Evolutionary conservation across 1,284 basidiomycete genomes (phyloP), one percentile per base, ranked within the genome.

Genomic region (Wolfiporia cocos): DNA sequence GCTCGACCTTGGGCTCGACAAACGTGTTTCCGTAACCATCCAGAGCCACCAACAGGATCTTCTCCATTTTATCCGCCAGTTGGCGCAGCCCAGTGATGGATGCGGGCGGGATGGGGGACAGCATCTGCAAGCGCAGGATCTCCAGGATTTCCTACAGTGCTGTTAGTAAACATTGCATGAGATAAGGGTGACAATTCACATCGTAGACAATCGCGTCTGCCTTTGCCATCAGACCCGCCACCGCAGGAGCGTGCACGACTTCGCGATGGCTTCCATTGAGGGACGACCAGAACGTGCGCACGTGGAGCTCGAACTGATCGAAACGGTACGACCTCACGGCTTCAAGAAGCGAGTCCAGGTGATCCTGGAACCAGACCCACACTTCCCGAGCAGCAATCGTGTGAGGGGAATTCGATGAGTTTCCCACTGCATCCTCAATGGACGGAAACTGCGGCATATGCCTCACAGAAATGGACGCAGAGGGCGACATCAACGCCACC

Each of bases 11-110:
- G 37, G 87, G 88, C 59, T 91, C 88, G 35, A 91, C 86, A 63
- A 92, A 92, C n/a, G 86, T 89, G 53, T 86, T 86, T 10, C 86
- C 86, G 49, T 89, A 92, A 50, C 76, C 76, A 50, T 89, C 86
- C 24, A 92, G 68, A 21, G 89, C 85, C 34, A 84, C 71, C 24
- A 91, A 68, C 17, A 92, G 68, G 39, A 91, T 86, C 62, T 91
- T 90, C 59, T 92, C 87, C 88, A 92, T 90, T 67, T 90, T 90
- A 58, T 86, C 78, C n/a, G 87, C 88, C 42, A 92, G 69, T 57
- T 86, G 83, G 33, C 88, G 81, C 44, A 92, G 67, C 53, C 74
- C 83, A 14, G 74, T 74, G 39, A 91, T 62, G 4, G 86, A 78
- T 28, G 76, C 56, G 5, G 83, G 66, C 1, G 84, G 70, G 37